A percentile compares a stretch with the other conserved stretches of the same genome.
Evolutionary conservation across 2,329 filamentous ascomycete species (phyloP).

Genomic region (Whalleya microplaca): DNA sequence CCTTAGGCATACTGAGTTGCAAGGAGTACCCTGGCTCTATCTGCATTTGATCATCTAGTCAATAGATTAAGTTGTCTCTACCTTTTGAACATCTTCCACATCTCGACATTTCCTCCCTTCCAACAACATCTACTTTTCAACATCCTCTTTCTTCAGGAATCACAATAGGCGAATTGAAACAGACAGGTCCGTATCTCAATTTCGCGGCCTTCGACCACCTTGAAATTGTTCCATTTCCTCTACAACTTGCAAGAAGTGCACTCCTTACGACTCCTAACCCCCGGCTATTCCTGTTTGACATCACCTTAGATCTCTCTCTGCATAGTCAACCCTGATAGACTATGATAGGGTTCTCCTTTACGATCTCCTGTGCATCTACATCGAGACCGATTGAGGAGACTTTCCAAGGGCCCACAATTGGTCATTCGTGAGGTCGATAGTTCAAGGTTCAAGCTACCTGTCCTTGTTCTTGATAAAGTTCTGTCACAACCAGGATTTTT

Average conservation of each 20-base stretch:
- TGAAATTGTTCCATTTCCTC: neutral
- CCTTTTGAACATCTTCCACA: neutral
- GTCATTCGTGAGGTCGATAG: slow-evolving; percentile 14
- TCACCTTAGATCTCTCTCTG: neutral
- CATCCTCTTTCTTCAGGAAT: neutral
- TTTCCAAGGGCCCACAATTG: neutral
- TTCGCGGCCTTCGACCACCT: neutral
- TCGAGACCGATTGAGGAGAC: neutral
- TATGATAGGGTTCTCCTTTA: neutral
- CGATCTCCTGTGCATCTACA: neutral
- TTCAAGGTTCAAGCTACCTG: slow-evolving; percentile 10
- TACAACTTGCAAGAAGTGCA: neutral
- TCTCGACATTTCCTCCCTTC: neutral
- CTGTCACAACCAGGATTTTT: slow-evolving; percentile 1
- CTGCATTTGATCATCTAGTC: too few species aligned
- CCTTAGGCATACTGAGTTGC: too few species aligned
- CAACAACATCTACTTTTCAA: too few species aligned
- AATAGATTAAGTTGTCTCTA: too few species aligned
- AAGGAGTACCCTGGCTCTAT: too few species aligned
- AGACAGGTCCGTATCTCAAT: neutral
- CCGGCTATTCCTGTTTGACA: too few species aligned
- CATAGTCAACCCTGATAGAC: neutral
- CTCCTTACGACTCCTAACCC: too few species aligned
- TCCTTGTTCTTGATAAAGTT: slow-evolving; percentile 10
- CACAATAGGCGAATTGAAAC: neutral